Evolutionary conservation across 768 basidiomycete species (phyloP).

Genomic region (Tremella yokohamensis): DNA sequence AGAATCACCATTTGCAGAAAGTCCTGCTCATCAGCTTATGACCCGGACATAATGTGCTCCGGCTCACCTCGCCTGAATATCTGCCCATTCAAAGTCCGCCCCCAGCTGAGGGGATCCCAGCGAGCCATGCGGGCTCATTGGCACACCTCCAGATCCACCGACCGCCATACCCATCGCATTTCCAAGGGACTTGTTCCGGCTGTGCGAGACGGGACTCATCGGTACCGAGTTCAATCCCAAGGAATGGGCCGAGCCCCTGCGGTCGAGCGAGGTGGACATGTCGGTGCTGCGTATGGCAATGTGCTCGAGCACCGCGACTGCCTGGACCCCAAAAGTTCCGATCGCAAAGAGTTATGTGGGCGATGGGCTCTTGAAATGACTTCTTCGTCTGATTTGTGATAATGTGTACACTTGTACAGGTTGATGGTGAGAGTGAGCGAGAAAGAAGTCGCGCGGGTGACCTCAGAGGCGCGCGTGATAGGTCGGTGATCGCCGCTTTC

Average conservation of each 20-base stretch:
- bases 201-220: conserved; percentile 14
- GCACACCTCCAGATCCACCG: conserved; percentile 6
- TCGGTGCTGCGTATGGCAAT: background rate
- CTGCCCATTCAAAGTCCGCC: conserved; percentile 23
- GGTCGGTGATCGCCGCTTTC: too few species aligned
- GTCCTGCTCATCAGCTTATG: conserved; percentile 23
- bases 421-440: too few species aligned
- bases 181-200: conserved; percentile 5
- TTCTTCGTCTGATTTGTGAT: too few species aligned
- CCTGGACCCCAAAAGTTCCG: too few species aligned
- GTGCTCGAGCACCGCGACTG: too few species aligned
- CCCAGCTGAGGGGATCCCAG: conserved; percentile 1
- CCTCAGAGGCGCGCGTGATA: too few species aligned
- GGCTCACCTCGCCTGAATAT: conserved; percentile 32
- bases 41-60: too few species aligned
- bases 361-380: too few species aligned
- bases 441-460: too few species aligned
- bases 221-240: conserved; percentile 8
- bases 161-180: background rate
- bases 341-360: too few species aligned
- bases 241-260: conserved; percentile 9
- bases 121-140: conserved; percentile 1
- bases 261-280: conserved; percentile 11
- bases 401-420: too few species aligned
- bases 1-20: conserved; percentile 47